Base-by-base conservation (phyloP, 225 moss, liverwort and hornwort species). In the Anthoceros angustus region DNA sequence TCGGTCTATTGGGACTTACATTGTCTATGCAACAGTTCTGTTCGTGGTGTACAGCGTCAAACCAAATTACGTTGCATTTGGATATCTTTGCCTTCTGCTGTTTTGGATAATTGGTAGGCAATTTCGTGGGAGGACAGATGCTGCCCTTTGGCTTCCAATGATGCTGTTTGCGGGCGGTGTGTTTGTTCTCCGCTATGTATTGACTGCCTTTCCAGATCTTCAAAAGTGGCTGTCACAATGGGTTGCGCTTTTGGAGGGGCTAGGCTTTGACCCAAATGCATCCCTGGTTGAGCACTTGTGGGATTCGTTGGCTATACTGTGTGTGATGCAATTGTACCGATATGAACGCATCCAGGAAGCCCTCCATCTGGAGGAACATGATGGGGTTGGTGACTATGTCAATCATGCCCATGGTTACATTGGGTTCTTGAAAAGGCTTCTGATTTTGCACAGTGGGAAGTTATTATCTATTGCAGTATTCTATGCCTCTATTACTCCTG, bases 1-100 rank as follows among this genome's bases (percentile, higher is more conserved):
- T 72, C 94, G 90, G 69, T 90, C 90, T 75, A 86, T 90, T 73
- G 85, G 94, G 66, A 95, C 94, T 41, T 86, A 95, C 62, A 84
- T 95, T 60, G 94, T 81, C 7, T 95, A 86, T 73, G 88, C 86
- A 70, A 95, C 94, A 21, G 90, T 95, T 38, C 76, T 95, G 60
- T 69, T 77, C 65, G 94, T 95, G 66, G 83, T 95, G 42, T 86
- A 84, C 65, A 73, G 84, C 48, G 86, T 90, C 6, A 70, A 60
- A 43, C 90, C 86, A 72, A 95, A 84, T 62, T 95, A 88, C 69
- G 73, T 88, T 39, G 81, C 94, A 39, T 77, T 95, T 42, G 90
- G 86, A 7, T 90, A 95, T 76, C 78, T 95, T 26, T 82, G 80
- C 69, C 80, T 95, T 67, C 81, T 95, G 43, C 78, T 95, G n/a